Percentiles rank a stretch among this genome's conserved stretches.
These are phyloP conservation scores for Penicillium chermesinum DNA, from an alignment of 495 filamentous ascomycete genomes.

Conservation along the genomic window DNA sequence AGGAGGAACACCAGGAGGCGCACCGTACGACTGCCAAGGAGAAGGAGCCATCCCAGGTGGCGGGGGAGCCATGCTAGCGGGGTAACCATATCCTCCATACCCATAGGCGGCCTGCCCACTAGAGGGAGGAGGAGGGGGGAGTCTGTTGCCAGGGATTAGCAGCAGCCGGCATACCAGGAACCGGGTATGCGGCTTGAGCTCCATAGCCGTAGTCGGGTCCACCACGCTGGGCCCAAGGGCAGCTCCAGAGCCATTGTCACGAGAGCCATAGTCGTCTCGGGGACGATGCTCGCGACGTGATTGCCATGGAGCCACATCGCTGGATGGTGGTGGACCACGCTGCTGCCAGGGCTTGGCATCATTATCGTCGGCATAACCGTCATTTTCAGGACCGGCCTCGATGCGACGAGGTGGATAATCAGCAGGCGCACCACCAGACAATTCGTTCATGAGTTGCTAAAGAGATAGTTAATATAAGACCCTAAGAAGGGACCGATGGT, in stretches of 20 bases:
- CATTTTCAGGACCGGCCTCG: slow-evolving; percentile 70
- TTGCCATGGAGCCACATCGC: slow-evolving; percentile 76
- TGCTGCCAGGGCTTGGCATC: slow-evolving; percentile 88
- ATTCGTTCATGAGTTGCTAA: slow-evolving; percentile 95
- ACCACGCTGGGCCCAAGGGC: slow-evolving; percentile 50
- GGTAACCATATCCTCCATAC: slow-evolving; percentile 47
- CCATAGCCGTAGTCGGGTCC: slow-evolving; percentile 34
- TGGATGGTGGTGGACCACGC: slow-evolving; percentile 68
- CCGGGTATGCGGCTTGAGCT: slow-evolving; percentile 29
- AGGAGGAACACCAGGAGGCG: slow-evolving; percentile 30
- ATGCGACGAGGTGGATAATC: slow-evolving; percentile 71
- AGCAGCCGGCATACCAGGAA: slow-evolving; percentile 59
- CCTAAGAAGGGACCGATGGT: not conserved
- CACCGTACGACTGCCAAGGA: slow-evolving; percentile 50
- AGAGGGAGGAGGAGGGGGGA: slow-evolving; percentile 49
- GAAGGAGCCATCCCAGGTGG: slow-evolving; percentile 54
- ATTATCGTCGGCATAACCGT: slow-evolving; percentile 45
- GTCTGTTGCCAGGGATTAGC: slow-evolving; percentile 69
- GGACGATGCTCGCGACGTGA: slow-evolving; percentile 53
- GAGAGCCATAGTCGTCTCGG: slow-evolving; percentile 39
- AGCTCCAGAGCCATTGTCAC: slow-evolving; percentile 35
- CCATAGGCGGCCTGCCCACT: slow-evolving; percentile 47
- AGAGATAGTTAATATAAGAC: slow-evolving; percentile 28
- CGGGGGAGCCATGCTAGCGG: slow-evolving; percentile 42
- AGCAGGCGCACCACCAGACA: slow-evolving; percentile 69